Evolutionary conservation across 495 filamentous ascomycete genomes (phyloP), one percentile per base, ranked within the genome.

Genomic region (Apodospora peruviana): DNA sequence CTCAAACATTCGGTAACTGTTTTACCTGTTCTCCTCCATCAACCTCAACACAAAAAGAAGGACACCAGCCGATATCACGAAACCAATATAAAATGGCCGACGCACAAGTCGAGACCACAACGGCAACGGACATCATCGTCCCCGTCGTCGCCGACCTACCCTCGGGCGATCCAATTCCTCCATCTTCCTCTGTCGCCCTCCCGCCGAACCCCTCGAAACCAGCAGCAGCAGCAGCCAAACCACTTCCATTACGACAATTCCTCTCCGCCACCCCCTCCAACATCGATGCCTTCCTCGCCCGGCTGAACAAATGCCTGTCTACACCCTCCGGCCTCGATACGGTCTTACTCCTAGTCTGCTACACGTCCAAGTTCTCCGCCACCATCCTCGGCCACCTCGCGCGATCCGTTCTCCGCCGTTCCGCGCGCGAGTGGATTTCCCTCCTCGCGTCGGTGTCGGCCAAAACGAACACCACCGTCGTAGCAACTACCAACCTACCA

Each of bases 301-400:
- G 79, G 67, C 65, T 77, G 49, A 55, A 75, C 72, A 70, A 69
- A 23, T 76, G 81, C 55, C 69, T 86, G 40, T 74, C 77, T 45
- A 81, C 73, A 4, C 80, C 80, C 25, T 48, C 71, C 4, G 78
- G 78, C 57, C 81, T 82, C 52, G 83, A 87, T 69, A 77, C 75
- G 10, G 66, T 77, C 34, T 75, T 87, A 48, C 70, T 77, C 36
- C 76, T 81, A 46, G 61, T 84, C 52, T 82, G 83, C 55, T 88
- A 91, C 70, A 77, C 81, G 36, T 72, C 75, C 36, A 70, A 79
- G 45, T 67, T 84, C 29, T 47, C 61, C n/a, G 61, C 71, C 29
- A 53, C 69, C 0, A 48, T 72, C 41, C 70, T 77, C 48, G 55
- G 59, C 14, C 39, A 57, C 11, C 56, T 62, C 25, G 57, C 62